Percentiles rank a stretch among this genome's conserved stretches.
phyloP scores from a whole-genome alignment of 345 rosid genomes.

The Gossypium bickii region DNA sequence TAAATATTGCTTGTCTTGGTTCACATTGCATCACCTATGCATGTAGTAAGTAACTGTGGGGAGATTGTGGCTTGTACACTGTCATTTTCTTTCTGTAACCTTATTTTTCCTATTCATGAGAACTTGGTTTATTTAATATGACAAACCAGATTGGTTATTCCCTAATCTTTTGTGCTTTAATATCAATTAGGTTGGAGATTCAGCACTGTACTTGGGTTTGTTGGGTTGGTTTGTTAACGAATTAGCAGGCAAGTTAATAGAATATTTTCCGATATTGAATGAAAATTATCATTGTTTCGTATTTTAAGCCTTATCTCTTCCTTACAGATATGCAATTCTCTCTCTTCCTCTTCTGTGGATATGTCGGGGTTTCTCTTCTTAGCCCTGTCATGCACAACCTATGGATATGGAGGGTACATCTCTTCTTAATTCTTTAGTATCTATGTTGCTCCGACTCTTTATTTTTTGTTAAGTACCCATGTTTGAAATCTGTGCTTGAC shows the following conservation, averaged over 20 bases:
- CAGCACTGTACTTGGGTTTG: constrained; percentile 75
- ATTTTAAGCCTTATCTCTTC: constrained; percentile 20
- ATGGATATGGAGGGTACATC: constrained; percentile 95
- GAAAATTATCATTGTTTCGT: constrained; percentile 13
- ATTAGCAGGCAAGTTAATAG: constrained; percentile 56
- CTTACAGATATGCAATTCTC: constrained; percentile 78
- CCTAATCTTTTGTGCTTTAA: neutral
- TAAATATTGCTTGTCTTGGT: neutral
- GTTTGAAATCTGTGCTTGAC: neutral
- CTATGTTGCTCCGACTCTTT: neutral
- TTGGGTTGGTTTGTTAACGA: constrained; percentile 79
- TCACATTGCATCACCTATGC: neutral
- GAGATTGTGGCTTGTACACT: neutral
- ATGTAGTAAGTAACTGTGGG: neutral
- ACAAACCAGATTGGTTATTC: neutral
- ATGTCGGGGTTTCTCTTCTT: constrained; percentile 82
- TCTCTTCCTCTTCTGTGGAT: constrained; percentile 87
- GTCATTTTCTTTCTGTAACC: neutral
- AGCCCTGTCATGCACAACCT: constrained; percentile 97
- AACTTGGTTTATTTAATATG: neutral
- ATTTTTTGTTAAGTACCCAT: neutral
- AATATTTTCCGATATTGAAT: constrained; percentile 12
- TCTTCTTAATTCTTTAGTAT: neutral
- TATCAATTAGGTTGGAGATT: constrained; percentile 77
- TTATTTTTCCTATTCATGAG: neutral